These are phyloP conservation scores for Eucalyptus lansdowneana DNA, from an alignment of 345 rosid genomes.

Conservation along the genomic window DNA sequence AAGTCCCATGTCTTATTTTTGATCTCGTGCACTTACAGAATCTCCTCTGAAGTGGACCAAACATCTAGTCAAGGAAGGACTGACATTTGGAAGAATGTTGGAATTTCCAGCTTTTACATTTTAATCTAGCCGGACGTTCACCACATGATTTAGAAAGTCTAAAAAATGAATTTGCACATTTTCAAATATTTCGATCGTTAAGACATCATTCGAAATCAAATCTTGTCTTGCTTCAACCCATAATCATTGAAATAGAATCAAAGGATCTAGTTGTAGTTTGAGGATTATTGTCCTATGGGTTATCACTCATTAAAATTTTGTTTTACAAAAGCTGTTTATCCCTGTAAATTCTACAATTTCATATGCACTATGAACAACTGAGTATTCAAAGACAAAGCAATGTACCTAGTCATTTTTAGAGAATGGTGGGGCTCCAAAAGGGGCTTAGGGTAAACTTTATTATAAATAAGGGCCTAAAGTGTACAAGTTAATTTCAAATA, in stretches of 20 bases:
- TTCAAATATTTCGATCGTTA: neutral
- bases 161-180: neutral
- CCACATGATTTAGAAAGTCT: neutral
- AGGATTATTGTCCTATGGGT: neutral
- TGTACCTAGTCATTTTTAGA: neutral
- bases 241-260: neutral
- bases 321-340: neutral
- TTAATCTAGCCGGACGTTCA: fast-evolving
- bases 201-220: neutral
- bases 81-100: neutral
- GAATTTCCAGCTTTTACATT: neutral
- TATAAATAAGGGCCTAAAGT: no score
- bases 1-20: neutral
- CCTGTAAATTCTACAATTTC: neutral
- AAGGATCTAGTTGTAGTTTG: neutral
- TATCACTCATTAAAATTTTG: neutral
- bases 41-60: fast-evolving
- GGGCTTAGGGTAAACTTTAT: no score
- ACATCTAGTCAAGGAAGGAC: fast-evolving
- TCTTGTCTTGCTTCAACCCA: neutral
- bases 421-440: neutral
- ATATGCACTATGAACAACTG: neutral
- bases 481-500: neutral
- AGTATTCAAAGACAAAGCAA: neutral
- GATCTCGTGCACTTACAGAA: fast-evolving